Percentiles rank a stretch among this genome's conserved stretches.
These are phyloP conservation scores for Fagus sylvatica DNA, from an alignment of 306 rosid species.

Conservation along the genomic window DNA sequence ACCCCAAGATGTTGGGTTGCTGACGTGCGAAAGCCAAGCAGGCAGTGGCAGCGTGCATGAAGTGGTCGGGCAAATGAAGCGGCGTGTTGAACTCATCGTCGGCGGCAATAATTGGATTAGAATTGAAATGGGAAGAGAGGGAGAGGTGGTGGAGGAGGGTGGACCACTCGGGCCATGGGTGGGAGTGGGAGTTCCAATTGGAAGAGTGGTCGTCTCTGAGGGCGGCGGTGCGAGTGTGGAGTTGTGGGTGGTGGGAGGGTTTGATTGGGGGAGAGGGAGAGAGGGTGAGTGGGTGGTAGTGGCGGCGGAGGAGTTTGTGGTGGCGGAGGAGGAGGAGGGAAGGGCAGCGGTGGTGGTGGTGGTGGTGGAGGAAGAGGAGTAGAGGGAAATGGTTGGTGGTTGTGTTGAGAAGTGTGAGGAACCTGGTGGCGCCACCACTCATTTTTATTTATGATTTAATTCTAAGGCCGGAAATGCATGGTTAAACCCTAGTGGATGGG, in stretches of 20 bases:
- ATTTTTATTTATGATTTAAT: too few species aligned
- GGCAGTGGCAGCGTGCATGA: constrained; percentile 48
- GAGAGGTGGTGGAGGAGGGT: constrained; percentile 49
- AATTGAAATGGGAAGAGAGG: constrained; percentile 34
- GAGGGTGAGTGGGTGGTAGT: constrained; percentile 13
- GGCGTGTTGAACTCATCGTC: constrained; percentile 29
- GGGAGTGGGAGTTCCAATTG: neutral
- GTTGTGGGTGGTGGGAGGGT: constrained; percentile 34
- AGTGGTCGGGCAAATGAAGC: constrained; percentile 27
- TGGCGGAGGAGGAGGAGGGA: constrained; percentile 32
- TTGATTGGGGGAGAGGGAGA: constrained; percentile 29
- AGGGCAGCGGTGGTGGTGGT: constrained; percentile 10
- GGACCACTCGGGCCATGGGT: constrained; percentile 69
- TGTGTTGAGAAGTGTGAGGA: constrained; percentile 49
- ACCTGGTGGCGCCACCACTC: constrained; percentile 71
- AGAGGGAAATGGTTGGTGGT: constrained; percentile 39
- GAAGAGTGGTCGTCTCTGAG: constrained; percentile 16
- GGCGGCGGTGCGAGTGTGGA: constrained; percentile 41
- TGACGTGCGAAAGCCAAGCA: constrained; percentile 66
- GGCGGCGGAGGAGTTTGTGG: constrained; percentile 35
- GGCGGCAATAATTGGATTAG: neutral
- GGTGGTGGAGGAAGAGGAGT: constrained; percentile 36
- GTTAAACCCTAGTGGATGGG: too few species aligned
- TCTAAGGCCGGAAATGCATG: too few species aligned
- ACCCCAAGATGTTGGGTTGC: constrained; percentile 65